A percentile compares a stretch with the other conserved stretches of the same genome.
These are phyloP conservation scores for Neurospora terricola DNA, from an alignment of 495 filamentous ascomycete genomes.

Conservation along the genomic window DNA sequence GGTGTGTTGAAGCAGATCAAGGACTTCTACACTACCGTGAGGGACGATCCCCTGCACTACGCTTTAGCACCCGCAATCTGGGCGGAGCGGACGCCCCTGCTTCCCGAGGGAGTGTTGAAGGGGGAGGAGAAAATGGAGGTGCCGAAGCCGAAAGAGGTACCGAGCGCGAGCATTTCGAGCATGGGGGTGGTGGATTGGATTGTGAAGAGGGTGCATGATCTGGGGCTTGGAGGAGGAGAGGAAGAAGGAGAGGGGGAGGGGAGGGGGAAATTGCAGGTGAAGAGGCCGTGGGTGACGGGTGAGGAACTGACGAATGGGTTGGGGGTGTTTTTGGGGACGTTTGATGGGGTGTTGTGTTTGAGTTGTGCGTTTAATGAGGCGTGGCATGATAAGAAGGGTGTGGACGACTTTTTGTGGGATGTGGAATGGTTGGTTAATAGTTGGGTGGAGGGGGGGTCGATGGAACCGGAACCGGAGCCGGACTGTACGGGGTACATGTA, in stretches of 20 bases:
- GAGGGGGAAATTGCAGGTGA: slow-evolving; percentile 16
- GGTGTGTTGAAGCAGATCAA: not conserved
- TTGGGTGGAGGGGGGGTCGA: not conserved
- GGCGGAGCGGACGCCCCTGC: slow-evolving; percentile 12
- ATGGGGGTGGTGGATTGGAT: slow-evolving; percentile 25
- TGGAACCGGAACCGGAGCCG: not conserved
- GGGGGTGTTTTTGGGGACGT: slow-evolving; percentile 31
- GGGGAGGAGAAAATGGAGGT: slow-evolving; percentile 10
- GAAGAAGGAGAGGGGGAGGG: not conserved
- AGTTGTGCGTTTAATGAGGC: slow-evolving; percentile 34
- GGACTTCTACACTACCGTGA: not conserved
- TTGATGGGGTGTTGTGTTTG: slow-evolving; percentile 19
- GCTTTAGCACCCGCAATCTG: slow-evolving; percentile 13
- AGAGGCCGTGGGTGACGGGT: slow-evolving; percentile 32
- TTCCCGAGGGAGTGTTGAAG: not conserved
- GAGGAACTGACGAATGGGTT: slow-evolving; percentile 29
- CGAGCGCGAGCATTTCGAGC: slow-evolving; percentile 31
- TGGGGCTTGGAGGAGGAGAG: not conserved
- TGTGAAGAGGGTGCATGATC: slow-evolving; percentile 3
- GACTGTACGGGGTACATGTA: not conserved
- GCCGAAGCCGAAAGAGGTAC: slow-evolving; percentile 18
- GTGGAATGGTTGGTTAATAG: not conserved
- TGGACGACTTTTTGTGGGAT: slow-evolving; percentile 15
- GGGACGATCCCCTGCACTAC: slow-evolving; percentile 3
- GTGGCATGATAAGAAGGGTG: slow-evolving; percentile 22